A percentile compares a stretch with the other conserved stretches of the same genome.
Evolutionary conservation across 805 yeast species (phyloP).

Genomic region (Starmerella floris): DNA sequence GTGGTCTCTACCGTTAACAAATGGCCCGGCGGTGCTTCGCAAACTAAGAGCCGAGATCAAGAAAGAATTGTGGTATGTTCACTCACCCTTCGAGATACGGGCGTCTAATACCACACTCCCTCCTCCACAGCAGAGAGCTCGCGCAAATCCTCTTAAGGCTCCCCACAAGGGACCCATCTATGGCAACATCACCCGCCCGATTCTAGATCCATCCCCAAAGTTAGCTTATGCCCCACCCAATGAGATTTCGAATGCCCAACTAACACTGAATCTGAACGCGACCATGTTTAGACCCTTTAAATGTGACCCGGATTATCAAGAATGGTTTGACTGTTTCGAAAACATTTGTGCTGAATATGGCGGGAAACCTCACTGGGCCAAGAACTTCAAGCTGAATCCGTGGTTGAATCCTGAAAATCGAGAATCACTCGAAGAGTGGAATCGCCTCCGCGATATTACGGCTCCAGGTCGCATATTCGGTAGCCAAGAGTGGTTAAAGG

Average conservation of each 20-base stretch:
- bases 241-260: conserved; percentile 52
- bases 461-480: conserved; percentile 78
- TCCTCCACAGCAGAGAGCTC: neutral
- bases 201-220: conserved; percentile 65
- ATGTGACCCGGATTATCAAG: conserved; percentile 48
- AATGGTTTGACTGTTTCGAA: conserved; percentile 81
- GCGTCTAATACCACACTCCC: conserved; percentile 60
- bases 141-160: neutral
- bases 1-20: conserved; percentile 84
- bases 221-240: conserved; percentile 40
- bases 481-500: conserved; percentile 67
- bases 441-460: conserved; percentile 46
- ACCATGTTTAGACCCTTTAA: conserved; percentile 94
- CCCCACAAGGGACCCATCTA: conserved; percentile 50
- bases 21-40: conserved; percentile 59
- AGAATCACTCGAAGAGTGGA: conserved; percentile 47
- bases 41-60: conserved; percentile 37
- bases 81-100: conserved; percentile 90
- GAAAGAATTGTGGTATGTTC: conserved; percentile 62
- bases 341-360: conserved; percentile 59
- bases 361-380: conserved; percentile 98
- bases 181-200: conserved; percentile 75
- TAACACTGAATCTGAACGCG: conserved; percentile 79
- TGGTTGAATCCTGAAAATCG: conserved; percentile 37
- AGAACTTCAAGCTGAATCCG: conserved; percentile 62